These are phyloP conservation scores for Neofusicoccum umdonicola DNA, from an alignment of 2,329 filamentous ascomycete species.

Conservation along the genomic window DNA sequence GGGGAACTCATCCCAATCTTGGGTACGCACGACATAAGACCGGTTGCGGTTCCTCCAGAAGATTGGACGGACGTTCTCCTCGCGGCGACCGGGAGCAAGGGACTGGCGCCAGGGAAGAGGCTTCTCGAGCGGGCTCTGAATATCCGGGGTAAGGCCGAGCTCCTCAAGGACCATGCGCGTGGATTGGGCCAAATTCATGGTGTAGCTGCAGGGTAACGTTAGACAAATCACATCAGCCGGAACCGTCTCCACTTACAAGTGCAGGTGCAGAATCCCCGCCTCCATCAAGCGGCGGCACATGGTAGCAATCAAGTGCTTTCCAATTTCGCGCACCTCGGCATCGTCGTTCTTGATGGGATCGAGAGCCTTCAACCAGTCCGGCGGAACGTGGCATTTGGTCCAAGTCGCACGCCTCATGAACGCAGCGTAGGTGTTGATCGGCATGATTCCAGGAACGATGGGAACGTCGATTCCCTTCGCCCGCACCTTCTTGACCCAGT, in stretches of 20 bases:
- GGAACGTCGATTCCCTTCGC: constrained; percentile 79
- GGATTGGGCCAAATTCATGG: constrained; percentile 96
- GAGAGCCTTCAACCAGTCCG: constrained; percentile 74
- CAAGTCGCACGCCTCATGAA: constrained; percentile 88
- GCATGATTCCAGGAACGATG: constrained; percentile 86
- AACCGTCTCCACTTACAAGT: constrained; percentile 61
- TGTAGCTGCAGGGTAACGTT: constrained; percentile 59
- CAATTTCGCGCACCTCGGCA: constrained; percentile 83
- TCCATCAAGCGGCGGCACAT: constrained; percentile 85
- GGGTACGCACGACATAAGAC: constrained; percentile 90
- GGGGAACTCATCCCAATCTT: constrained; percentile 98
- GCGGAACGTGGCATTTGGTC: constrained; percentile 81
- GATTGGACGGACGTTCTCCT: constrained; percentile 94
- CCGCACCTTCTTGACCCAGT: constrained; percentile 84
- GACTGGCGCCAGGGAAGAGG: constrained; percentile 96
- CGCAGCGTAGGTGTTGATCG: constrained; percentile 90
- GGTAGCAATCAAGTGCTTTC: constrained; percentile 80
- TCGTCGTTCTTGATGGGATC: constrained; percentile 98
- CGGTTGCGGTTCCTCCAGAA: constrained; percentile 98
- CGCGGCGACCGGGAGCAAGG: constrained; percentile 79
- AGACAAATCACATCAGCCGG: constrained; percentile 8
- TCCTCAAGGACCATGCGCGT: constrained; percentile 94
- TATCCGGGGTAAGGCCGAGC: constrained; percentile 74
- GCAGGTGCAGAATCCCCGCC: constrained; percentile 80
- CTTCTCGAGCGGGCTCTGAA: constrained; percentile 76